These are phyloP conservation scores for Lithocarpus polystachyus DNA, from an alignment of 306 rosid genomes.

Conservation along the genomic window DNA sequence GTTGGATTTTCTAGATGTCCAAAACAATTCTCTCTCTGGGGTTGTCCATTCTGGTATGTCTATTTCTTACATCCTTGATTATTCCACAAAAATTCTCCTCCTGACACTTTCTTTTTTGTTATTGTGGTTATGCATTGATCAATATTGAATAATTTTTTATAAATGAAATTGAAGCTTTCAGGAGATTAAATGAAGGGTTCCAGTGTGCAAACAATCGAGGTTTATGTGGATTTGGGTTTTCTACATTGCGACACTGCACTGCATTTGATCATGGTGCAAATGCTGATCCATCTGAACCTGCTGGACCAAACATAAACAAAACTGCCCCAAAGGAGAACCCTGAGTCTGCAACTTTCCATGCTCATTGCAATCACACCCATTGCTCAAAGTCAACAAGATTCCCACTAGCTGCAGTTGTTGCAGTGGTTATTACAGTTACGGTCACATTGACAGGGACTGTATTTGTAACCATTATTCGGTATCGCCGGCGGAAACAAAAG, in stretches of 20 bases:
- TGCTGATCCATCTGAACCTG: constrained; percentile 25
- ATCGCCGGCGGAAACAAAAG: constrained; percentile 71
- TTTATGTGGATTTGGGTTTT: constrained; percentile 71
- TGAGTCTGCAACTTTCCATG: constrained; percentile 40
- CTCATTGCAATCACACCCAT: constrained; percentile 45
- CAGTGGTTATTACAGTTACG: constrained; percentile 35
- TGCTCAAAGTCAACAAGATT: constrained; percentile 52
- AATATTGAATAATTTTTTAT: constrained; percentile 27
- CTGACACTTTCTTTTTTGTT: background rate
- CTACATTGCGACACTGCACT: constrained; percentile 54
- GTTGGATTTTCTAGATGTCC: constrained; percentile 56
- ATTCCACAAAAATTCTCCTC: background rate
- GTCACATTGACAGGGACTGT: constrained; percentile 35
- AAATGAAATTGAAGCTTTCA: constrained; percentile 52
- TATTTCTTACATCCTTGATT: background rate
- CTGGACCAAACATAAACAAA: constrained; percentile 15
- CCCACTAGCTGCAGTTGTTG: constrained; percentile 45
- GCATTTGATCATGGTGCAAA: constrained; percentile 30
- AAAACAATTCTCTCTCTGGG: constrained; percentile 75
- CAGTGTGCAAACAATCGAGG: constrained; percentile 62
- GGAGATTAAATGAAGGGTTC: constrained; percentile 61
- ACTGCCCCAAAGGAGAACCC: constrained; percentile 41
- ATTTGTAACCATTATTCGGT: constrained; percentile 43
- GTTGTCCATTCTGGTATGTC: constrained; percentile 65
- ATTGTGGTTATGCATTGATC: background rate